Conservation (phyloP, 2,329 filamentous ascomycete species). For the Raffaelea albimanens region DNA sequence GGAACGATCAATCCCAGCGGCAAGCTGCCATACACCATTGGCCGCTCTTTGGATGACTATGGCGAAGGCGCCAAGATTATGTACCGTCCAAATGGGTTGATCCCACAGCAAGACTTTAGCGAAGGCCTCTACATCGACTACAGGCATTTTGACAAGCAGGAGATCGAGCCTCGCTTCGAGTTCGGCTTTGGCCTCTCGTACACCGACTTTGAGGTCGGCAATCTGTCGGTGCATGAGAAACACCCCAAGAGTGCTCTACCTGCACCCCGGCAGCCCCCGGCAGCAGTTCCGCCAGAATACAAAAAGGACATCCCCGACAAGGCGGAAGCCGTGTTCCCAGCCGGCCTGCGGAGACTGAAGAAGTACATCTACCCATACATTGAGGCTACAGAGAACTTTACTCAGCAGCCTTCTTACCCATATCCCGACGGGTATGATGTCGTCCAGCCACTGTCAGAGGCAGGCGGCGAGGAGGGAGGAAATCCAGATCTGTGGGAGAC, state of each 20-base stretch:
- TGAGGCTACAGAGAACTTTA: conserved; percentile 34
- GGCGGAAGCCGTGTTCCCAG: conserved; percentile 50
- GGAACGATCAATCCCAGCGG: conserved; percentile 68
- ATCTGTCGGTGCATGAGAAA: conserved; percentile 35
- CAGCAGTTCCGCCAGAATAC: conserved; percentile 42
- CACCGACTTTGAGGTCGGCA: conserved; percentile 58
- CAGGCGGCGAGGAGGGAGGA: conserved; percentile 60
- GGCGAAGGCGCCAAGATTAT: conserved; percentile 62
- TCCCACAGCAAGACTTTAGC: conserved; percentile 73
- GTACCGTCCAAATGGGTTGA: conserved; percentile 57
- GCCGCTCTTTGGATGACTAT: conserved; percentile 64
- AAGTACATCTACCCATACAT: conserved; percentile 72
- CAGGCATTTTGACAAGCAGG: conserved; percentile 71
- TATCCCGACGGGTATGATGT: conserved; percentile 49
- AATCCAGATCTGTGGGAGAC: conserved; percentile 56
- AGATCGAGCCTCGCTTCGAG: conserved; percentile 67
- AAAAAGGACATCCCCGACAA: conserved; percentile 43
- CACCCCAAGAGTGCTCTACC: conserved; percentile 36
- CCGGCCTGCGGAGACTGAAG: conserved; percentile 44
- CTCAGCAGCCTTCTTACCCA: conserved; percentile 25
- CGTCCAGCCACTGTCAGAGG: conserved; percentile 42
- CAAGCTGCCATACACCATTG: conserved; percentile 82
- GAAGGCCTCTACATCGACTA: conserved; percentile 88
- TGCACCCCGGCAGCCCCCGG: conserved; percentile 27
- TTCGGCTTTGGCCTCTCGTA: conserved; percentile 85